Evolutionary conservation across 441 rosid genomes (phyloP).

Genomic region (Gossypium trilobum): DNA sequence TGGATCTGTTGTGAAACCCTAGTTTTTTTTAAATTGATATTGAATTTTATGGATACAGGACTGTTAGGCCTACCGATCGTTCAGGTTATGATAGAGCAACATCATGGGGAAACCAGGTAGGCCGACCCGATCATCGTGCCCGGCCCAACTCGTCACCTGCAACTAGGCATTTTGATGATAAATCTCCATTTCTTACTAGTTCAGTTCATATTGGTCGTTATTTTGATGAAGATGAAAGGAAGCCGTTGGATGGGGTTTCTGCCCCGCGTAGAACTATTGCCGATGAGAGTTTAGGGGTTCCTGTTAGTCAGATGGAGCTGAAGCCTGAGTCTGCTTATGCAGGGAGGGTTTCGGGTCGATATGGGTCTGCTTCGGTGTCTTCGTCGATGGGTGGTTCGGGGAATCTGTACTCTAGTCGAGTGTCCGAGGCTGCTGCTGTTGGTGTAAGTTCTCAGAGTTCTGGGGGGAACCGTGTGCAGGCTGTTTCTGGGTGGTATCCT

Average conservation of each 20-base stretch:
- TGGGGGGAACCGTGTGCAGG: conserved; percentile 27
- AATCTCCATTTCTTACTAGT: conserved; percentile 52
- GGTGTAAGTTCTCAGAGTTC: conserved; percentile 23
- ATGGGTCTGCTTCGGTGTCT: conserved; percentile 17
- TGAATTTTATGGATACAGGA: conserved; percentile 23
- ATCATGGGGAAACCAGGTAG: conserved; percentile 52
- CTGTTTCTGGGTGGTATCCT: conserved; percentile 31
- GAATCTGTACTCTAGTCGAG: conserved; percentile 35
- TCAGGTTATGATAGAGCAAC: conserved; percentile 44
- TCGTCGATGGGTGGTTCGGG: conserved; percentile 18
- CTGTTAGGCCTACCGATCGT: conserved; percentile 46
- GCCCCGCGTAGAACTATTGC: conserved; percentile 48
- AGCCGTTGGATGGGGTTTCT: conserved; percentile 60
- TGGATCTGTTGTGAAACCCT: conserved; percentile 19
- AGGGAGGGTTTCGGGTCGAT: conserved; percentile 28
- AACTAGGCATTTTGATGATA: conserved; percentile 61
- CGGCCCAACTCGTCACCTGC: conserved; percentile 57
- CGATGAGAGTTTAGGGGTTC: conserved; percentile 47
- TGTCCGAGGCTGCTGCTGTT: conserved; percentile 25
- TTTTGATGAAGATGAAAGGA: conserved; percentile 78
- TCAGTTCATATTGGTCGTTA: conserved; percentile 51
- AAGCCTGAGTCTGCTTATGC: conserved; percentile 34
- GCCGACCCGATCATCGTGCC: conserved; percentile 46
- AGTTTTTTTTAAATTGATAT: not conserved
- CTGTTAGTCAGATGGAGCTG: conserved; percentile 32